A percentile compares a stretch with the other conserved stretches of the same genome.
phyloP scores from a whole-genome alignment of 2,329 filamentous ascomycete species.

The Paraconiothyrium sp. region DNA sequence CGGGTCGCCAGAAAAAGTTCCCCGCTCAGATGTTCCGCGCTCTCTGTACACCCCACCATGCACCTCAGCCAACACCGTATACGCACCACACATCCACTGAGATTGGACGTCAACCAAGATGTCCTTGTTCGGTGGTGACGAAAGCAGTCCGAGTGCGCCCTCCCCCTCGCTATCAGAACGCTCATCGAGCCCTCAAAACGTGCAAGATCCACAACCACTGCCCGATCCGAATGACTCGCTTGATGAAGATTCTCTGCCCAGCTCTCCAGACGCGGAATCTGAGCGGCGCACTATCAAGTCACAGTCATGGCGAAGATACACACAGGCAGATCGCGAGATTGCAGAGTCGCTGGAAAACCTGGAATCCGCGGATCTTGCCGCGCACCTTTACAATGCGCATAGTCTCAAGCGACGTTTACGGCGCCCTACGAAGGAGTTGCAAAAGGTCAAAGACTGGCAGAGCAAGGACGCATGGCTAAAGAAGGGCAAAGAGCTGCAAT shows the following conservation, averaged over 20 bases:
- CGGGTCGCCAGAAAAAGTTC: not conserved
- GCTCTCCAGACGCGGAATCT: conserved; percentile 13
- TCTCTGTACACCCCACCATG: conserved; percentile 2
- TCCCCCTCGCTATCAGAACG: conserved; percentile 17
- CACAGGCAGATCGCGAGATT: conserved; percentile 69
- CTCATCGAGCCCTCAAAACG: conserved; percentile 22
- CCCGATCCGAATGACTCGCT: conserved; percentile 15
- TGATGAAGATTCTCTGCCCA: conserved; percentile 21
- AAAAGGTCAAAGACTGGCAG: conserved; percentile 44
- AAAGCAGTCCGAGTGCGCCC: conserved; percentile 21
- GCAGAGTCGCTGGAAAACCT: conserved; percentile 70
- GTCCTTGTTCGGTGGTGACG: conserved; percentile 51
- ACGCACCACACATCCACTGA: not conserved
- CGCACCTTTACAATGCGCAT: conserved; percentile 83
- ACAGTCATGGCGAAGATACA: conserved; percentile 73
- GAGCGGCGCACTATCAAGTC: conserved; percentile 59
- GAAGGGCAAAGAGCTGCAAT: conserved; percentile 37
- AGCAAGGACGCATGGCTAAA: conserved; percentile 54
- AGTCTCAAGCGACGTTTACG: conserved; percentile 67
- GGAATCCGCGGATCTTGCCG: conserved; percentile 71
- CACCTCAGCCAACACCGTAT: not conserved
- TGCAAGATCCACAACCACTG: conserved; percentile 18
- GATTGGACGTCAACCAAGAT: conserved; percentile 38
- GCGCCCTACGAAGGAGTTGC: conserved; percentile 26
- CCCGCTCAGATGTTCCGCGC: not conserved